A percentile compares a stretch with the other conserved stretches of the same genome.
These are phyloP conservation scores for Starmera caribaea DNA, from an alignment of 805 yeast species.

Conservation along the genomic window DNA sequence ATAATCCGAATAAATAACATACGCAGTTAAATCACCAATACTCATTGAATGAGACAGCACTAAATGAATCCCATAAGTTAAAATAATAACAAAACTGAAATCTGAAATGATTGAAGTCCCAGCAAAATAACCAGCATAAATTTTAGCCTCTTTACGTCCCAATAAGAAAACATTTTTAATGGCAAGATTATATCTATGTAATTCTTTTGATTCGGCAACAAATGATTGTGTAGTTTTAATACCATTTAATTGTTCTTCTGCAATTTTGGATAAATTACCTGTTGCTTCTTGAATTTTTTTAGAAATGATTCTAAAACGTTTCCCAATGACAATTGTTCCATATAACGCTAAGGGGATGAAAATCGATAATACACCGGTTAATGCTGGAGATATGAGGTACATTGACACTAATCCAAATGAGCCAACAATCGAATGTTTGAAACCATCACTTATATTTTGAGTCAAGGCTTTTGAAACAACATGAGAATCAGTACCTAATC, in stretches of 20 bases:
- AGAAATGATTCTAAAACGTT: constrained; percentile 66
- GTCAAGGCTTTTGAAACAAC: constrained; percentile 83
- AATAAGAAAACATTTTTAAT: constrained; percentile 55
- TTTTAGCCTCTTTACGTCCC: constrained; percentile 71
- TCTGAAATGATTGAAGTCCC: constrained; percentile 83
- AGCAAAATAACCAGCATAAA: constrained; percentile 71
- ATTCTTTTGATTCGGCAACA: constrained; percentile 78
- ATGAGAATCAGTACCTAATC: constrained; percentile 84
- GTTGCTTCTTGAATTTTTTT: constrained; percentile 75
- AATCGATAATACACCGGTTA: constrained; percentile 70
- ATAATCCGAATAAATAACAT: constrained; percentile 91
- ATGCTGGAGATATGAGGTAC: constrained; percentile 73
- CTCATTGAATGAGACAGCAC: constrained; percentile 68
- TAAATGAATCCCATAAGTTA: constrained; percentile 75
- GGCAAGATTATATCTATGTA: constrained; percentile 65
- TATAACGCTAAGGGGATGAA: constrained; percentile 75
- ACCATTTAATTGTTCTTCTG: constrained; percentile 88
- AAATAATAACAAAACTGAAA: constrained; percentile 60
- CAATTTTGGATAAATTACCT: constrained; percentile 78
- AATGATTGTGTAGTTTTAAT: constrained; percentile 86
- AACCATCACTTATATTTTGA: constrained; percentile 87
- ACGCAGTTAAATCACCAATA: constrained; percentile 87
- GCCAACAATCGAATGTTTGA: constrained; percentile 74
- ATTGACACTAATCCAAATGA: constrained; percentile 83
- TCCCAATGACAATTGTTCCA: constrained; percentile 77